These are phyloP conservation scores for Boletus vermiculosoides DNA, from an alignment of 768 basidiomycete genomes.

Conservation along the genomic window DNA sequence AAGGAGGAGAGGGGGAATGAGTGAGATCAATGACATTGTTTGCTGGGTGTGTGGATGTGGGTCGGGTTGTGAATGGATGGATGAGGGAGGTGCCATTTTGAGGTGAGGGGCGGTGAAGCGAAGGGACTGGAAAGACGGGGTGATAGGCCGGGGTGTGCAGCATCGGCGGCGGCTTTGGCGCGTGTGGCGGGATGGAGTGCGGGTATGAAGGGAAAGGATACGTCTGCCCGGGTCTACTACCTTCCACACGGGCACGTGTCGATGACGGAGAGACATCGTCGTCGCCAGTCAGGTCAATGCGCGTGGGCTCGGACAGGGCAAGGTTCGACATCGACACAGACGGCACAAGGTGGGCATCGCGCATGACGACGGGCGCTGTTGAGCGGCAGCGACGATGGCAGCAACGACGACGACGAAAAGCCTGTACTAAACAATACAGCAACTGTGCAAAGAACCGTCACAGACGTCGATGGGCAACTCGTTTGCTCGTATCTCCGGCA, in stretches of 20 bases:
- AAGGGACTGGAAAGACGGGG: slow-evolving; percentile 51
- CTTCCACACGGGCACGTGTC: slow-evolving; percentile 33
- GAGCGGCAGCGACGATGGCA: not conserved
- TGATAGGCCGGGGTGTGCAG: slow-evolving; percentile 38
- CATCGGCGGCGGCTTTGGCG: slow-evolving; percentile 26
- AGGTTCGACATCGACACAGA: slow-evolving; percentile 37
- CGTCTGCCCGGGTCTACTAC: slow-evolving; percentile 43
- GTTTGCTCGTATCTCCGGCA: slow-evolving; percentile 29
- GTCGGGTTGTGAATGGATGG: slow-evolving; percentile 17
- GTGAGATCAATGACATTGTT: slow-evolving; percentile 77
- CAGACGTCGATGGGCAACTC: slow-evolving; percentile 14
- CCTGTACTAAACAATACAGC: not conserved
- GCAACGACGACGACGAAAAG: slow-evolving; percentile 1
- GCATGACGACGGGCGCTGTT: slow-evolving; percentile 21
- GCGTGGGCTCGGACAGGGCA: slow-evolving; percentile 44
- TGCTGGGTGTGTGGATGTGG: slow-evolving; percentile 28
- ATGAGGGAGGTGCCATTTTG: slow-evolving; percentile 27
- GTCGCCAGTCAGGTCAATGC: slow-evolving; percentile 71
- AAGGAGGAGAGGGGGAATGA: slow-evolving; percentile 55
- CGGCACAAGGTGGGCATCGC: slow-evolving; percentile 26
- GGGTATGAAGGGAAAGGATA: slow-evolving; percentile 25
- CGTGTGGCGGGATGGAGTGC: slow-evolving; percentile 24
- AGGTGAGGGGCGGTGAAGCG: slow-evolving; percentile 23
- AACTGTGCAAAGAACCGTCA: slow-evolving; percentile 19
- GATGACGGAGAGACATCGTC: slow-evolving; percentile 48